Base-by-base conservation (phyloP, 179 eudicot species). In the Actinidia chinensis region DNA sequence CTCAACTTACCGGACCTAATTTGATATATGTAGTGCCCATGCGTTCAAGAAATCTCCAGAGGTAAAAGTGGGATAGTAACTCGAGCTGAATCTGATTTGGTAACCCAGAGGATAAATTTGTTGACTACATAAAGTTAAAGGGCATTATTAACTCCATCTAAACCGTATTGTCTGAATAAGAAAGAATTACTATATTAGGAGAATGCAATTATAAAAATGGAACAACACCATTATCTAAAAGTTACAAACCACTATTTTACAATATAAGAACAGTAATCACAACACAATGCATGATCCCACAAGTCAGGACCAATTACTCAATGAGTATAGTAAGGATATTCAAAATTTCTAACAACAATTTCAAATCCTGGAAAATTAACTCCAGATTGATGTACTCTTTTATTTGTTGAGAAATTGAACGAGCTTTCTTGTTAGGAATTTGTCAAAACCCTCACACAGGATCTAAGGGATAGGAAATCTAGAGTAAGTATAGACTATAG, bases 21-120 rank as follows among this genome's bases (percentile, higher is more conserved):
- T 95, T 95, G 74, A 93, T 89, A 84, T 93, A 95, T 56, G 99
- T 95, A 71, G 99, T 98, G 48, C 99, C 99, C 92, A 95, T 80
- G 76, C 98, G 97, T 86, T 93, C 99, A 84, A 95, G 93, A 86
- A 95, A 82, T 80, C 85, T 92, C 86, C 99, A 87, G 76, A 95
- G 84, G 83, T 95, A 95, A 76, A 85, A 78, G 12, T 98, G 99
- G 56, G 99, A 95, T 47, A 90, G 76, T 79, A 89, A 80, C 54
- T 97, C 98, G 63, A 92, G 89, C 86, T 92, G 98, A 85, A 93
- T 52, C 75, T 93, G 89, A 82, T 87, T 51, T 43, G 97, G 89
- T 77, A 95, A 76, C 60, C 93, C 92, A 81, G 86, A 48, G 15
- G 97, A 75, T 50, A 91, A 75, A 77, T 87, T 90, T 74, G 95